Conservation (phyloP, 768 basidiomycete species). For the Boletellus ananas region DNA sequence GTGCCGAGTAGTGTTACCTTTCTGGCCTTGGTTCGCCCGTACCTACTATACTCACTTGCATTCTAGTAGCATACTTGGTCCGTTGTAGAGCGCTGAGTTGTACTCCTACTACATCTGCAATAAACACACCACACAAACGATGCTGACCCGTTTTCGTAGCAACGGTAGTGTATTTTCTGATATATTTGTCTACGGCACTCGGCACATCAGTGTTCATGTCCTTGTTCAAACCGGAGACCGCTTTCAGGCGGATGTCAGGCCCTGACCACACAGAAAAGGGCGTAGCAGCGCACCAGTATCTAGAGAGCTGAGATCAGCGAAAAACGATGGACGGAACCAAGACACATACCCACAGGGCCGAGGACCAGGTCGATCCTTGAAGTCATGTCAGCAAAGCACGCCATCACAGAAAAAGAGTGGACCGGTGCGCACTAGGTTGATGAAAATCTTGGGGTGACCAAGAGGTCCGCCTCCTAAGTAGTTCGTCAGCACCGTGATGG, state of each 20-base stretch:
- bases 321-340: neutral
- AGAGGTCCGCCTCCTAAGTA: conserved; percentile 83
- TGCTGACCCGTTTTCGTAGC: conserved; percentile 6
- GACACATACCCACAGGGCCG: conserved; percentile 82
- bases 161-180: conserved; percentile 9
- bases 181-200: conserved; percentile 10
- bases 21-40: conserved; percentile 14
- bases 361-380: conserved; percentile 82
- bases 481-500: conserved; percentile 11
- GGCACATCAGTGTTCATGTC: conserved; percentile 40
- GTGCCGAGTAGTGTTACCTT: conserved; percentile 17
- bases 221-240: conserved; percentile 86
- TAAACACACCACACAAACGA: conserved; percentile 16
- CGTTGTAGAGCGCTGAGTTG: conserved; percentile 32
- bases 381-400: conserved; percentile 6
- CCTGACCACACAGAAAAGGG: neutral
- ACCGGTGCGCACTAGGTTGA: conserved; percentile 73
- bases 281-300: conserved; percentile 44
- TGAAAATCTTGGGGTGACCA: conserved; percentile 95
- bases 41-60: conserved; percentile 31
- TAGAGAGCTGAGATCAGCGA: conserved; percentile 16
- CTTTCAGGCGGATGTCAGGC: conserved; percentile 37
- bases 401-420: neutral
- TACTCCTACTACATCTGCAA: conserved; percentile 33
- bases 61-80: conserved; percentile 33